Evolutionary conservation across 257 asterid species (phyloP).

Genomic region (Solanum sejunctum): DNA sequence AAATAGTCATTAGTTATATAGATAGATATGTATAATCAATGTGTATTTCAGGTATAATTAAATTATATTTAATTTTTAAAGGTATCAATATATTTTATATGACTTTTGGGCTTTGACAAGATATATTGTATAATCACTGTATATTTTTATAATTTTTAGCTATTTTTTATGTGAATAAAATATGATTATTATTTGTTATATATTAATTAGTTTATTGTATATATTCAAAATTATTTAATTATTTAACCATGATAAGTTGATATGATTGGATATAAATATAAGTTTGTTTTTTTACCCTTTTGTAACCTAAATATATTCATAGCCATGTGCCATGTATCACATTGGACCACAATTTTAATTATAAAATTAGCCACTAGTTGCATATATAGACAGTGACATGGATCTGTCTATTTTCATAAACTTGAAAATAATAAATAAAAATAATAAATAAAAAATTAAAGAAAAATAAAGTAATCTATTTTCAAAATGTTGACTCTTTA

Average conservation of each 20-base stretch:
- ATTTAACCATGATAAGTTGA: not conserved
- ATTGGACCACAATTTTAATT: not conserved
- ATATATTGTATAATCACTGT: too few relatives aligned
- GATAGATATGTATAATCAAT: too few relatives aligned
- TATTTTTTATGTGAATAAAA: too few relatives aligned
- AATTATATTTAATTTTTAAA: too few relatives aligned
- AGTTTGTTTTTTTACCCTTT: not conserved
- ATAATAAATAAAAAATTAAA: not conserved
- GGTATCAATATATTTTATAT: too few relatives aligned
- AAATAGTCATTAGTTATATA: too few relatives aligned
- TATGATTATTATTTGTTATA: too few relatives aligned
- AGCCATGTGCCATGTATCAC: not conserved
- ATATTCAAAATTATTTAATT: not conserved
- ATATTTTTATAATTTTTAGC: too few relatives aligned
- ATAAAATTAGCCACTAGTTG: not conserved
- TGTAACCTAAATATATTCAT: not conserved
- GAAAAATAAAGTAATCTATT: not conserved
- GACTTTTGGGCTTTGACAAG: too few relatives aligned
- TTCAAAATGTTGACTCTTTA: not conserved
- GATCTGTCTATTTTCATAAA: not conserved
- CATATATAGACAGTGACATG: not conserved
- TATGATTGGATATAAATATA: not conserved
- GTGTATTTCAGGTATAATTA: too few relatives aligned
- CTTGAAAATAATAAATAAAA: not conserved
- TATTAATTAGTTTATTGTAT: too few relatives aligned